A percentile compares a stretch with the other conserved stretches of the same genome.
phyloP scores from a whole-genome alignment of 2,329 filamentous ascomycete species.

The Fusarium verrucosum region DNA sequence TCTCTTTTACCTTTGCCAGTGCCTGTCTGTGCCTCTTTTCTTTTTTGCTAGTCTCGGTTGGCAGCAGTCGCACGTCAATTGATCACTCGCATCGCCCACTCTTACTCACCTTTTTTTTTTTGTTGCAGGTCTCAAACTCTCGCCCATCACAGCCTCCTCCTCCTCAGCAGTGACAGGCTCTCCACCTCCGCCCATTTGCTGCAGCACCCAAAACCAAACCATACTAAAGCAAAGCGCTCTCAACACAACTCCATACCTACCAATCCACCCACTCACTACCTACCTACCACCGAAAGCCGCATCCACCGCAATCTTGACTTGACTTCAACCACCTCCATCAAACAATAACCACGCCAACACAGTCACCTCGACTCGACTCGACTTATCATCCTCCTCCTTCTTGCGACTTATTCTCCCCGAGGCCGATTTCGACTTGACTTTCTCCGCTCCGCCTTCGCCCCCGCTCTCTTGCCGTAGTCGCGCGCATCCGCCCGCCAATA shows the following conservation, averaged over 20 bases:
- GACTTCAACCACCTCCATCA: slow-evolving; percentile 29
- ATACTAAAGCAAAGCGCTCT: slow-evolving; percentile 15
- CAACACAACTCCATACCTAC: slow-evolving; percentile 38
- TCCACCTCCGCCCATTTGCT: slow-evolving; percentile 34
- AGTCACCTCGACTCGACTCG: slow-evolving; percentile 3
- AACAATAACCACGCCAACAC: slow-evolving; percentile 9
- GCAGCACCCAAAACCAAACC: slow-evolving; percentile 24
- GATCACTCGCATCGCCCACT: slow-evolving; percentile 13
- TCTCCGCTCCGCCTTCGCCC: slow-evolving; percentile 29
- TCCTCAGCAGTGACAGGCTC: slow-evolving; percentile 11
- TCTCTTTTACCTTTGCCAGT: not conserved
- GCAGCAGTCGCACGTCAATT: slow-evolving; percentile 13
- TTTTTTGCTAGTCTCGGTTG: slow-evolving; percentile 1
- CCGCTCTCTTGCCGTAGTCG: slow-evolving; percentile 35
- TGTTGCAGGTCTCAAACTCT: slow-evolving; percentile 21
- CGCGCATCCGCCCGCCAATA: slow-evolving; percentile 39
- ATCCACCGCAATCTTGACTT: slow-evolving; percentile 36
- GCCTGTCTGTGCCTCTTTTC: slow-evolving; percentile 1
- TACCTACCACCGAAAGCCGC: slow-evolving; percentile 31
- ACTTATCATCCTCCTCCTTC: too few species aligned
- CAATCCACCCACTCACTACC: slow-evolving; percentile 28
- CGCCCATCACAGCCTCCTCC: slow-evolving; percentile 24
- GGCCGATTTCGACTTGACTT: slow-evolving; percentile 16
- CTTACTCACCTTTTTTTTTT: slow-evolving; percentile 1
- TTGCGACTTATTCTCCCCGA: slow-evolving; percentile 1